Evolutionary conservation across 2,329 filamentous ascomycete genomes (phyloP).

Genomic region (Aureobasidium namibiae): DNA sequence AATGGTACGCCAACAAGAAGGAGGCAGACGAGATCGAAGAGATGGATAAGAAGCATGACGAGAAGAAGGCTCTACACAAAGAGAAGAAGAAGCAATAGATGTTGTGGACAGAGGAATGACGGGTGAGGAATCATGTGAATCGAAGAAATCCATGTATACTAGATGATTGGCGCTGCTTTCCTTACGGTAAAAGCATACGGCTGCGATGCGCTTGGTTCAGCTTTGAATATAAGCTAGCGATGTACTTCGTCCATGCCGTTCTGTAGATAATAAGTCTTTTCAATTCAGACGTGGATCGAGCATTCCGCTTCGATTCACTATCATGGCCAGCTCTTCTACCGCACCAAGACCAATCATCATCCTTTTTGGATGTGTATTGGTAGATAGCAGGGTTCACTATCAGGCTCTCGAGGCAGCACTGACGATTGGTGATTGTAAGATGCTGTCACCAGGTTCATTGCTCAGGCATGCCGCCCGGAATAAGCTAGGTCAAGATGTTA

Average conservation of each 20-base stretch:
- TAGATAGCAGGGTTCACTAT: not conserved
- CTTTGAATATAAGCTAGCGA: not conserved
- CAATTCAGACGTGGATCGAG: not conserved
- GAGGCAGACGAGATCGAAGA: slow-evolving; percentile 71
- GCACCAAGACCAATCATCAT: not conserved
- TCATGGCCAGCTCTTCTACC: not conserved
- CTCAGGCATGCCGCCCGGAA: slow-evolving; percentile 22
- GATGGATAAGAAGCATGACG: slow-evolving; percentile 47
- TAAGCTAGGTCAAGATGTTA: slow-evolving; percentile 15
- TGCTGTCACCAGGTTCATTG: slow-evolving; percentile 10
- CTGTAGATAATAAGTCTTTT: not conserved
- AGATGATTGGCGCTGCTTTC: not conserved
- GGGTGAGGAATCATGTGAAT: not conserved
- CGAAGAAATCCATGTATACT: not conserved
- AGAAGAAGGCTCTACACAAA: slow-evolving; percentile 37
- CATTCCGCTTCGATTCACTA: not conserved
- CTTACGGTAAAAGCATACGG: not conserved
- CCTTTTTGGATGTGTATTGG: not conserved
- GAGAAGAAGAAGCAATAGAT: slow-evolving; percentile 22
- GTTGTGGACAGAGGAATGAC: not conserved
- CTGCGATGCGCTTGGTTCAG: not conserved
- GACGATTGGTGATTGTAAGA: not conserved
- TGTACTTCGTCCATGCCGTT: not conserved
- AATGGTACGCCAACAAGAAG: slow-evolving; percentile 97
- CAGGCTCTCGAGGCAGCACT: not conserved